phyloP scores from a whole-genome alignment of 805 yeast genomes.

The Danielia oregonensis region DNA sequence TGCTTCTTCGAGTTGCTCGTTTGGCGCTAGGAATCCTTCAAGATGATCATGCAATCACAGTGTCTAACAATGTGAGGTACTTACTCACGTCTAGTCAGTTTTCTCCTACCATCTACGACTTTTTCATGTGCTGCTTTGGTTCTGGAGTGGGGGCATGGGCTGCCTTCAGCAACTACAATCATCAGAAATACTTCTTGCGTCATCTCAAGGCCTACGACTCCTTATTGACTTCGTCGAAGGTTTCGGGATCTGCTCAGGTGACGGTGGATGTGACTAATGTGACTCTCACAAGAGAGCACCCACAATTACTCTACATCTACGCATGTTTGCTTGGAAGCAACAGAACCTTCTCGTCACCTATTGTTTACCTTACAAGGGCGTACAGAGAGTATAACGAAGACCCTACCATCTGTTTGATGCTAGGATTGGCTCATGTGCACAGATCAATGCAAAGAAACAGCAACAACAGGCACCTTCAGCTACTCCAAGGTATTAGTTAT shows the following conservation, averaged over 20 bases:
- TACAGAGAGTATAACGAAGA: conserved; percentile 66
- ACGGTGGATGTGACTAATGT: conserved; percentile 47
- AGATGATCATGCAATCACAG: conserved; percentile 48
- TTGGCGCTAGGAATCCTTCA: conserved; percentile 51
- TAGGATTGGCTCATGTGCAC: conserved; percentile 81
- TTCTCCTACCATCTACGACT: conserved; percentile 59
- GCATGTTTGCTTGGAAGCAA: conserved; percentile 78
- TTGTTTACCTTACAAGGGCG: conserved; percentile 72
- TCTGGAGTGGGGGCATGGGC: conserved; percentile 59
- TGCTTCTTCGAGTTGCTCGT: conserved; percentile 59
- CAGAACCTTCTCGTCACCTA: conserved; percentile 76
- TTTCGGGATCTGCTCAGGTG: conserved; percentile 78
- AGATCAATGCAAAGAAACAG: conserved; percentile 90
- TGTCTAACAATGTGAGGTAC: conserved; percentile 56
- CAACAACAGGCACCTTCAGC: conserved; percentile 78
- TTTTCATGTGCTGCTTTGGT: conserved; percentile 65
- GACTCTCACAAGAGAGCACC: conserved; percentile 41
- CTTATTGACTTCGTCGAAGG: conserved; percentile 44
- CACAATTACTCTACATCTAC: conserved; percentile 74
- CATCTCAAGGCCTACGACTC: conserved; percentile 89
- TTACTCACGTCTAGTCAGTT: conserved; percentile 72
- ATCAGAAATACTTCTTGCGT: conserved; percentile 85
- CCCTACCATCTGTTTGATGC: conserved; percentile 70
- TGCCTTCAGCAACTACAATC: conserved; percentile 69
- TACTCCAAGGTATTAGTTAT: conserved; percentile 82